Evolutionary conservation across 1,284 basidiomycete species (phyloP).

Genomic region (Rhodofomes roseus): DNA sequence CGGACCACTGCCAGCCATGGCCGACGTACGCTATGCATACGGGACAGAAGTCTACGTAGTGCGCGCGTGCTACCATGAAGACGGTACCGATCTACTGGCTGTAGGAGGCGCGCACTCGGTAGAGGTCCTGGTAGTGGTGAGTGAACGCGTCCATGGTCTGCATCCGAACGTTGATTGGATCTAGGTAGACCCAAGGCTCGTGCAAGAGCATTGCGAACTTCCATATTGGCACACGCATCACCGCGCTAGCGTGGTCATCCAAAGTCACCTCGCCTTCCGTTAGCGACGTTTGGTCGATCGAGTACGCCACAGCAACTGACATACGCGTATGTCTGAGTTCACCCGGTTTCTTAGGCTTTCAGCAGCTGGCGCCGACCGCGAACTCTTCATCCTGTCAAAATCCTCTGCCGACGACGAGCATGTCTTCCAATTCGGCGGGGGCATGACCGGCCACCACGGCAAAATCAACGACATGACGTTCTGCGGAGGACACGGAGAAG

Average conservation of each 20-base stretch:
- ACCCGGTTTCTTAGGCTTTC: slow-evolving; percentile 44
- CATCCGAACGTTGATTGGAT: slow-evolving; percentile 13
- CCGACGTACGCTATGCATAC: slow-evolving; percentile 53
- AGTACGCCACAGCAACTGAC: slow-evolving; percentile 38
- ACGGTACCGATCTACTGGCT: slow-evolving; percentile 65
- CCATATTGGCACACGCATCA: slow-evolving; percentile 66
- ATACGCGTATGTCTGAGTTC: not conserved
- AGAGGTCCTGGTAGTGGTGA: slow-evolving; percentile 61
- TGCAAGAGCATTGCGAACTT: slow-evolving; percentile 61
- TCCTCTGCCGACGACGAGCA: slow-evolving; percentile 44
- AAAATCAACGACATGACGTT: slow-evolving; percentile 72
- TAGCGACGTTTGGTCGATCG: slow-evolving; percentile 63
- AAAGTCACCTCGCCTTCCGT: slow-evolving; percentile 59
- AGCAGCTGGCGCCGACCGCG: slow-evolving; percentile 63
- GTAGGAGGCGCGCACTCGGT: slow-evolving; percentile 70
- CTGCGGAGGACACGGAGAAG: slow-evolving; percentile 65
- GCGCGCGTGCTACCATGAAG: slow-evolving; percentile 56
- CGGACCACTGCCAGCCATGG: slow-evolving; percentile 31
- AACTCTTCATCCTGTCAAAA: slow-evolving; percentile 65
- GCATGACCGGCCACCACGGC: slow-evolving; percentile 72
- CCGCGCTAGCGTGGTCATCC: slow-evolving; percentile 77
- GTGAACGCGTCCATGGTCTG: slow-evolving; percentile 23
- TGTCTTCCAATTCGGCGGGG: slow-evolving; percentile 70
- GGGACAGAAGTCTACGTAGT: slow-evolving; percentile 56
- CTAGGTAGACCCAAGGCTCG: slow-evolving; percentile 32